Evolutionary conservation across 2,329 filamentous ascomycete species (phyloP).

Genomic region (Epichloe sibirici): DNA sequence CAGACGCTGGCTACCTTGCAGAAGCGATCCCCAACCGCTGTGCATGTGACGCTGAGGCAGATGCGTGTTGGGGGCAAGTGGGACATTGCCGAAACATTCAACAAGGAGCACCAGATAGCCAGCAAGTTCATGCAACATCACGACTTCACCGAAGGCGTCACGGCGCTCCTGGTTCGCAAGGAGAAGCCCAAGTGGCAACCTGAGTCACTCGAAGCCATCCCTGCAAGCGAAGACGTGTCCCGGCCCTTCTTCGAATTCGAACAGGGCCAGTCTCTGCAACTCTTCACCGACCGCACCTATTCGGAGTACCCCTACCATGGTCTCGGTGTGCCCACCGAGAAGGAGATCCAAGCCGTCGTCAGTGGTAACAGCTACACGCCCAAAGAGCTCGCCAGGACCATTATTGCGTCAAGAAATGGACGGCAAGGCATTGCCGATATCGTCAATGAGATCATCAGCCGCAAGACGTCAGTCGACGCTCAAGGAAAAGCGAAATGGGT

Average conservation of each 20-base stretch:
- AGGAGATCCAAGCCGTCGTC: constrained; percentile 38
- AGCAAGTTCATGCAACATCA: constrained; percentile 78
- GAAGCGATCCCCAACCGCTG: constrained; percentile 70
- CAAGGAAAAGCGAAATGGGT: constrained; percentile 32
- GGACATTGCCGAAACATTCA: constrained; percentile 76
- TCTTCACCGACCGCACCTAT: constrained; percentile 55
- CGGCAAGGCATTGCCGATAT: constrained; percentile 61
- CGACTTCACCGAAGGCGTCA: constrained; percentile 90
- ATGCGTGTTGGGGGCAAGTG: constrained; percentile 65
- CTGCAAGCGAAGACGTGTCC: constrained; percentile 37
- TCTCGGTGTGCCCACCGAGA: constrained; percentile 67
- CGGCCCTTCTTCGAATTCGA: constrained; percentile 56
- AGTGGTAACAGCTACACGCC: constrained; percentile 26
- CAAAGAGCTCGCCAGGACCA: constrained; percentile 48
- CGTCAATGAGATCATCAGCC: constrained; percentile 52
- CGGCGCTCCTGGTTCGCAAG: constrained; percentile 64
- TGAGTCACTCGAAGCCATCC: constrained; percentile 55
- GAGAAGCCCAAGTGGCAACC: constrained; percentile 64
- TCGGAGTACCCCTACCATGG: constrained; percentile 56
- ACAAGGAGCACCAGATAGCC: constrained; percentile 75
- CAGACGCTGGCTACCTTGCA: constrained; percentile 65
- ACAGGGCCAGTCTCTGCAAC: constrained; percentile 34
- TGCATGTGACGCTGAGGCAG: constrained; percentile 74
- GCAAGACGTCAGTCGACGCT: constrained; percentile 42
- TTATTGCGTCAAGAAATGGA: constrained; percentile 45